Percentiles rank a stretch among this genome's conserved stretches.
Evolutionary conservation across 768 basidiomycete genomes (phyloP).

Genomic region (Dentipellis fragilis): DNA sequence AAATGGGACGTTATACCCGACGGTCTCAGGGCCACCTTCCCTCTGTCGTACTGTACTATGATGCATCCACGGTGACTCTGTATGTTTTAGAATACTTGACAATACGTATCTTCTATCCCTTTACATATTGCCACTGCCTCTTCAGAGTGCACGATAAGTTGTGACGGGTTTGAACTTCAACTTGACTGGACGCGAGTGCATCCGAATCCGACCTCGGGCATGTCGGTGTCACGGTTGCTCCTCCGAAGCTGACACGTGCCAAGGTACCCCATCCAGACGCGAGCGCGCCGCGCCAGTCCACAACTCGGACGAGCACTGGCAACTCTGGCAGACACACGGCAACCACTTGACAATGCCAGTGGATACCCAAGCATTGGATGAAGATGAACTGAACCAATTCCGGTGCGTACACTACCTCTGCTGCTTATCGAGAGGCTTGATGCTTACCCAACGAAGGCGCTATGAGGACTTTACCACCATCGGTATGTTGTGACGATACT

Average conservation of each 20-base stretch:
- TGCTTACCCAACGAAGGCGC: conserved; percentile 37
- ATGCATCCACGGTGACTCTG: not conserved
- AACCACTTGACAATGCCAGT: conserved; percentile 4
- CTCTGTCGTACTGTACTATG: not conserved
- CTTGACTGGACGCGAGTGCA: not conserved
- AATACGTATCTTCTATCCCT: not conserved
- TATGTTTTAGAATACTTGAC: not conserved
- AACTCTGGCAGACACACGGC: not conserved
- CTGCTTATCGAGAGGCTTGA: not conserved
- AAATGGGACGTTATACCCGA: conserved; percentile 2
- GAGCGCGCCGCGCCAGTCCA: too few relatives aligned
- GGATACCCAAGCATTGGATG: conserved; percentile 38
- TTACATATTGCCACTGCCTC: too few relatives aligned
- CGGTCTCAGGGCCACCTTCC: not conserved
- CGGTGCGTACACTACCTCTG: conserved; percentile 30
- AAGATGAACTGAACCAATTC: conserved; percentile 59
- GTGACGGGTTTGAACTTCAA: not conserved
- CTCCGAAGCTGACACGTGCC: not conserved
- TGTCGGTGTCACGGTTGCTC: not conserved
- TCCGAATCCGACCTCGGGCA: too few relatives aligned
- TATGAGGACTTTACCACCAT: conserved; percentile 96
- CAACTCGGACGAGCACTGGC: too few relatives aligned
- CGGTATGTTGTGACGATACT: conserved; percentile 38
- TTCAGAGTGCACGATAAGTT: too few relatives aligned
- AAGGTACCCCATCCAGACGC: too few relatives aligned